Evolutionary conservation across 805 yeast genomes (phyloP).

Genomic region (Candida nemodendra): DNA sequence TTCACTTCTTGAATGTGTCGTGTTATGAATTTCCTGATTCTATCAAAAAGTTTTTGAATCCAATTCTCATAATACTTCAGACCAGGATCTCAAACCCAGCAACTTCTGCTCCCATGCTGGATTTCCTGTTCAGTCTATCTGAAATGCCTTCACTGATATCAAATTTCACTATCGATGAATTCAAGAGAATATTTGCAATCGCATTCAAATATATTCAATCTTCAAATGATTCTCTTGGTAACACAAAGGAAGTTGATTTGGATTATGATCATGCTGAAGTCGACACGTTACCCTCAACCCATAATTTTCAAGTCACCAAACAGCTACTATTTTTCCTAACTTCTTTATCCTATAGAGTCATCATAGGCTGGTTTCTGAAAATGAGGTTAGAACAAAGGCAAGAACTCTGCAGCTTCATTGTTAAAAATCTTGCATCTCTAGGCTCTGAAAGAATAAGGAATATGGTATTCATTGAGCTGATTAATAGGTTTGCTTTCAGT

Average conservation of each 20-base stretch:
- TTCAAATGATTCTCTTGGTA: conserved; percentile 46
- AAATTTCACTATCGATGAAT: conserved; percentile 74
- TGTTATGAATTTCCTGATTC: conserved; percentile 80
- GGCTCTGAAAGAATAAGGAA: conserved; percentile 41
- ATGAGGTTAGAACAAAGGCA: conserved; percentile 58
- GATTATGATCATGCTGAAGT: conserved; percentile 48
- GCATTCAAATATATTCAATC: conserved; percentile 77
- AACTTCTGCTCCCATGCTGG: conserved; percentile 72
- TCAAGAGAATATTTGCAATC: conserved; percentile 76
- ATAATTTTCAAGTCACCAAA: conserved; percentile 40
- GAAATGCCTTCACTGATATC: conserved; percentile 66
- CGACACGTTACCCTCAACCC: conserved; percentile 56
- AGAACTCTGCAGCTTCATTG: conserved; percentile 59
- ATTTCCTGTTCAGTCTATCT: conserved; percentile 65
- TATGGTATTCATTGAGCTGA: conserved; percentile 63
- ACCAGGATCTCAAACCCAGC: conserved; percentile 68
- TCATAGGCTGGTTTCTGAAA: conserved; percentile 70
- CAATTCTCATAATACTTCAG: conserved; percentile 72
- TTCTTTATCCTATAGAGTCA: conserved; percentile 63
- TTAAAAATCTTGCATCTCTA: conserved; percentile 48
- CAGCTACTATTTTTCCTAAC: conserved; percentile 59
- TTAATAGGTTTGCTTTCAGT: conserved; percentile 63
- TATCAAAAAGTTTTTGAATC: conserved; percentile 63
- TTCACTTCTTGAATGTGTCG: conserved; percentile 72
- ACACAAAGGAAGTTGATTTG: conserved; percentile 23